These are phyloP conservation scores for Arctostaphylos glauca DNA, from an alignment of 148 eudicot genomes.

Conservation along the genomic window DNA sequence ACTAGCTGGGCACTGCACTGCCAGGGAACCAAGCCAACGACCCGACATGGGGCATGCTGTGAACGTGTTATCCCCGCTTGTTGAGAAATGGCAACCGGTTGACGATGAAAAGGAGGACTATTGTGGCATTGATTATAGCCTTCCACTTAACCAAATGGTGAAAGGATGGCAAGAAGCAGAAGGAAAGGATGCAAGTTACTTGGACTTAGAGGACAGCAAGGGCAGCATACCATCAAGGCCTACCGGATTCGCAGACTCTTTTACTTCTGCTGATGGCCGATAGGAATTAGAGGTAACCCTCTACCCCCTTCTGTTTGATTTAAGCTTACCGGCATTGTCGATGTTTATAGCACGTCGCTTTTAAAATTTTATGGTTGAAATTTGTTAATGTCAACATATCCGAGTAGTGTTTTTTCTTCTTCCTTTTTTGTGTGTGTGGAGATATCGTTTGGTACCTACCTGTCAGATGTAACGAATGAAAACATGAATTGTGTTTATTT, in stretches of 20 bases:
- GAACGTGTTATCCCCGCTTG: conserved; percentile 71
- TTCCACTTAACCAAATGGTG: conserved; percentile 91
- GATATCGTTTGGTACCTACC: neutral
- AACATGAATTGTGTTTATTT: neutral
- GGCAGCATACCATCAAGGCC: conserved; percentile 94
- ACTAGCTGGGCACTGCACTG: conserved; percentile 91
- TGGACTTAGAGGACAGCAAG: conserved; percentile 75
- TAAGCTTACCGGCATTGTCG: conserved; percentile 14
- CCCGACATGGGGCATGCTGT: conserved; percentile 98
- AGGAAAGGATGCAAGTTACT: conserved; percentile 61
- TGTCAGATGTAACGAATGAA: conserved; percentile 1
- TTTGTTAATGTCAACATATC: conserved; percentile 6
- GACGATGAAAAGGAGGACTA: conserved; percentile 78
- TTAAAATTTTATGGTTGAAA: neutral
- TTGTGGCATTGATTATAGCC: conserved; percentile 86
- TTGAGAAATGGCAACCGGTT: conserved; percentile 89
- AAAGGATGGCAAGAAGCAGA: conserved; percentile 95
- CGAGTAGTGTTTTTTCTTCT: neutral
- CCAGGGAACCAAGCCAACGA: conserved; percentile 80
- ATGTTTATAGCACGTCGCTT: conserved; percentile 28
- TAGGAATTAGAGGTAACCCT: conserved; percentile 20
- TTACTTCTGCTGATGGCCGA: conserved; percentile 88
- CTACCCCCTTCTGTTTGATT: conserved; percentile 4
- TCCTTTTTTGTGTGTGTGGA: neutral
- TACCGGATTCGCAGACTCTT: conserved; percentile 91